phyloP scores from a whole-genome alignment of 2,329 filamentous ascomycete species.

The Venturiaceae sp. region DNA sequence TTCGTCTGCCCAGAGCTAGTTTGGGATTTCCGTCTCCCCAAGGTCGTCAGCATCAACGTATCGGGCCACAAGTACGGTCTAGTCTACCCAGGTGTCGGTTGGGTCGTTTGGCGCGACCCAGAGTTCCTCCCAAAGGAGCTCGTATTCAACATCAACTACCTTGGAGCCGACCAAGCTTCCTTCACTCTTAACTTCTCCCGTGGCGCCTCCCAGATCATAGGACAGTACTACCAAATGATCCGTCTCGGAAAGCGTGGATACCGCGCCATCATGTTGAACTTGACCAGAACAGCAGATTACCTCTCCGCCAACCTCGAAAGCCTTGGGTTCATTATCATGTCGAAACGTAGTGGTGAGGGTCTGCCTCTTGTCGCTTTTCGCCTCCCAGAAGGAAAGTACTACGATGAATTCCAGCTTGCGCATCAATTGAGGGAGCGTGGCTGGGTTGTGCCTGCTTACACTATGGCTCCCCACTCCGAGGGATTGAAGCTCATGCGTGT shows the following conservation, averaged over 20 bases:
- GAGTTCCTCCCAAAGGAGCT: constrained; percentile 82
- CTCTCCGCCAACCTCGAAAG: constrained; percentile 62
- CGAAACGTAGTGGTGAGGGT: constrained; percentile 63
- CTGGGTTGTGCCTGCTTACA: constrained; percentile 94
- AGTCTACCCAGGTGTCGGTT: constrained; percentile 39
- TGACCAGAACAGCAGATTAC: constrained; percentile 85
- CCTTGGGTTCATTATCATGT: constrained; percentile 83
- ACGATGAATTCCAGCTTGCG: constrained; percentile 51
- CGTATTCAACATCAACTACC: constrained; percentile 99
- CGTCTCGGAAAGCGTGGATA: constrained; percentile 89
- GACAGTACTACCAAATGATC: constrained; percentile 96
- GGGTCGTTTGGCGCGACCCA: constrained; percentile 80
- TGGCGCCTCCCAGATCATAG: constrained; percentile 87
- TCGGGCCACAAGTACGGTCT: constrained; percentile 82
- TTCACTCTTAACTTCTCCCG: constrained; percentile 98
- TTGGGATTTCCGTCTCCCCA: constrained; percentile 88
- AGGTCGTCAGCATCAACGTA: constrained; percentile 87
- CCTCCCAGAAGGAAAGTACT: constrained; percentile 47
- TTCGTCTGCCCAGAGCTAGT: constrained; percentile 75
- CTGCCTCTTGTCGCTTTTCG: constrained; percentile 88
- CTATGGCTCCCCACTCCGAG: constrained; percentile 69
- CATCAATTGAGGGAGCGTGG: constrained; percentile 78
- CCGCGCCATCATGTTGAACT: constrained; percentile 63
- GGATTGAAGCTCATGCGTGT: constrained; percentile 84
- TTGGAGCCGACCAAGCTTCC: constrained; percentile 67